phyloP scores from a whole-genome alignment of 2,329 filamentous ascomycete genomes.

The Botryotinia calthae region DNA sequence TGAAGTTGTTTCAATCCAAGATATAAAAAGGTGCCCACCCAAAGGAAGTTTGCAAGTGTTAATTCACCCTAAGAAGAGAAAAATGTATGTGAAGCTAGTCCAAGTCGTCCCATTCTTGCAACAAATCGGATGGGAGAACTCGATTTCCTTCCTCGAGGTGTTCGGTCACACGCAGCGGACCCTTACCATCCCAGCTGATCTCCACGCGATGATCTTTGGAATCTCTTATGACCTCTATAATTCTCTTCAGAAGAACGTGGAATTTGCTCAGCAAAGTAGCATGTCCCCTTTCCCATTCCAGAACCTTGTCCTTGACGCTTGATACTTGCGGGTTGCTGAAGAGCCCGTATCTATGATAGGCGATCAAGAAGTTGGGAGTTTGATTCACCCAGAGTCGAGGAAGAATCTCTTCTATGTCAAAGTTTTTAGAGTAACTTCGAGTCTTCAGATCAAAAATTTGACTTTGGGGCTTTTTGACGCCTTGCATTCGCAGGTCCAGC shows the following conservation, averaged over 20 bases:
- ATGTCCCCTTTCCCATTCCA: conserved; percentile 27
- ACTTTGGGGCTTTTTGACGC: conserved; percentile 38
- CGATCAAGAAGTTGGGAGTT: conserved; percentile 51
- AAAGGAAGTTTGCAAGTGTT: neutral
- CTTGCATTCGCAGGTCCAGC: conserved; percentile 35
- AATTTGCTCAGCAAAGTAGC: conserved; percentile 24
- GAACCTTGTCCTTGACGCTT: conserved; percentile 23
- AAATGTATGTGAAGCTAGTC: neutral
- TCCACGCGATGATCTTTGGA: conserved; percentile 22
- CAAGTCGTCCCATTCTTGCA: conserved; percentile 4
- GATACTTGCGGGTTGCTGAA: conserved; percentile 40
- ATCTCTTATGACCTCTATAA: conserved; percentile 29
- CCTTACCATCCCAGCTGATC: conserved; percentile 25
- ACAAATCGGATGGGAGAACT: conserved; percentile 31
- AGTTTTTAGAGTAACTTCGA: conserved; percentile 36
- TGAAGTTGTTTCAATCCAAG: neutral
- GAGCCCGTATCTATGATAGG: conserved; percentile 45
- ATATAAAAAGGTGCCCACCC: neutral
- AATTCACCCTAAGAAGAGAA: neutral
- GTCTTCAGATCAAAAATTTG: conserved; percentile 45
- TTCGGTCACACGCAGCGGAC: conserved; percentile 27
- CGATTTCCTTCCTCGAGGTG: conserved; percentile 28
- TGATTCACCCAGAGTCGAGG: conserved; percentile 51
- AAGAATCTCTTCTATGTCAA: conserved; percentile 40
- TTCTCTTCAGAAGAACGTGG: conserved; percentile 29